Conservation (phyloP, 2,329 filamentous ascomycete species). For the Domatiomyces catenatus region DNA sequence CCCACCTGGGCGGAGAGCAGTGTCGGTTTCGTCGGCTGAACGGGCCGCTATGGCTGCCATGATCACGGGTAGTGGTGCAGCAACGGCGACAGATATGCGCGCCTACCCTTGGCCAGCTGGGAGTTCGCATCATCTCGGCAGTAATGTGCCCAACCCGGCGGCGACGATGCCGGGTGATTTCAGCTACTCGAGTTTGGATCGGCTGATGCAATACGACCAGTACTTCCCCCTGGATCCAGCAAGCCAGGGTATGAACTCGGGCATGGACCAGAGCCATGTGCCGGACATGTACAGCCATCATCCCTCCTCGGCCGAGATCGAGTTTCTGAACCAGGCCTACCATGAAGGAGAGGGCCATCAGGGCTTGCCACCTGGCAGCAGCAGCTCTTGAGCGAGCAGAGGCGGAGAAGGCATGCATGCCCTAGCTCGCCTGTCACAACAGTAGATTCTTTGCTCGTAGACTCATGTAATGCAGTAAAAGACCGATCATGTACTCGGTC, state of each 20-base stretch:
- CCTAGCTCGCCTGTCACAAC: not conserved
- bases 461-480: no score
- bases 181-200: constrained; percentile 4
- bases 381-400: not conserved
- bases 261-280: constrained; percentile 3
- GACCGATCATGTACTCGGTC: no score
- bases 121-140: not conserved
- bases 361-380: not conserved
- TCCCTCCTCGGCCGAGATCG: constrained; percentile 13
- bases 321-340: constrained; percentile 14
- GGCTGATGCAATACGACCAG: constrained; percentile 16
- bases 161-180: not conserved
- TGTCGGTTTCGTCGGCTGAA: not conserved
- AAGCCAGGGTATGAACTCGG: constrained; percentile 1
- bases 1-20: constrained; percentile 8
- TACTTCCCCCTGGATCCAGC: constrained; percentile 10
- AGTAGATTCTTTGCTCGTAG: not conserved
- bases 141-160: not conserved
- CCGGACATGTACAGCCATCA: not conserved
- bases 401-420: not conserved
- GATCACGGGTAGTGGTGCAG: not conserved
- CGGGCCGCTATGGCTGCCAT: not conserved
- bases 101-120: not conserved
- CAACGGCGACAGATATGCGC: not conserved
- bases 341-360: constrained; percentile 10